These are phyloP conservation scores for Agrocybe pediades DNA, from an alignment of 768 basidiomycete genomes.

Conservation along the genomic window DNA sequence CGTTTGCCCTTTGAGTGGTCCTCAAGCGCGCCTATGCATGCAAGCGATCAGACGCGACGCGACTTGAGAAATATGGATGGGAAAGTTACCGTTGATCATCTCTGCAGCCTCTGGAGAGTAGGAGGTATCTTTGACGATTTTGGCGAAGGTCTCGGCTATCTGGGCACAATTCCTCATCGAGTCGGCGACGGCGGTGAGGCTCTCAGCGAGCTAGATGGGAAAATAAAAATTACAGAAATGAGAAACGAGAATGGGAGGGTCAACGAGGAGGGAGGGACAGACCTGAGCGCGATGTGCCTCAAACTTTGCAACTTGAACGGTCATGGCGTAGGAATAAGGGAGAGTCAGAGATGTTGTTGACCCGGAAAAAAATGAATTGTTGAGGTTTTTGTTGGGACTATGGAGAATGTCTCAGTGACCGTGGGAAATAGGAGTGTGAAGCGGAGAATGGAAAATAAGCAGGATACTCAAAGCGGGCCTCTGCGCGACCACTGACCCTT, in stretches of 20 bases:
- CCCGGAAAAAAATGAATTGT: slow-evolving; percentile 13
- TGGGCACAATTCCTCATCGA: slow-evolving; percentile 64
- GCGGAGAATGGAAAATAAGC: slow-evolving; percentile 24
- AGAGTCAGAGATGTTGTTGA: not conserved
- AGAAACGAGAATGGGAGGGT: not conserved
- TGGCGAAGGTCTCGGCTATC: slow-evolving; percentile 61
- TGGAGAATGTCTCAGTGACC: slow-evolving; percentile 34
- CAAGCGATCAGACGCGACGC: slow-evolving; percentile 17
- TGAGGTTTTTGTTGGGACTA: slow-evolving; percentile 22
- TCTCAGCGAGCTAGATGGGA: slow-evolving; percentile 49
- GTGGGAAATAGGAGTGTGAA: slow-evolving; percentile 41
- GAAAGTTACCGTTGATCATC: slow-evolving; percentile 22
- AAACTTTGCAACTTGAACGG: slow-evolving; percentile 23
- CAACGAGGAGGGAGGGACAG: slow-evolving; percentile 9
- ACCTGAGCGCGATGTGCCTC: slow-evolving; percentile 35
- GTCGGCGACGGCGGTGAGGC: slow-evolving; percentile 58
- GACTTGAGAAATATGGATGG: slow-evolving; percentile 13
- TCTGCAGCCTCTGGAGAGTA: slow-evolving; percentile 26
- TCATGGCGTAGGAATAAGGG: slow-evolving; percentile 15
- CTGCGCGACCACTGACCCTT: not conserved
- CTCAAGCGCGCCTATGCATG: slow-evolving; percentile 17
- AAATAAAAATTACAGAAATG: slow-evolving; percentile 11
- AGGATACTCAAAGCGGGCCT: not conserved
- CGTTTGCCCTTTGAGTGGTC: slow-evolving; percentile 49
- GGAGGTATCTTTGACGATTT: slow-evolving; percentile 41